Conservation (phyloP, 805 yeast genomes). For the Candida manassasensis region DNA sequence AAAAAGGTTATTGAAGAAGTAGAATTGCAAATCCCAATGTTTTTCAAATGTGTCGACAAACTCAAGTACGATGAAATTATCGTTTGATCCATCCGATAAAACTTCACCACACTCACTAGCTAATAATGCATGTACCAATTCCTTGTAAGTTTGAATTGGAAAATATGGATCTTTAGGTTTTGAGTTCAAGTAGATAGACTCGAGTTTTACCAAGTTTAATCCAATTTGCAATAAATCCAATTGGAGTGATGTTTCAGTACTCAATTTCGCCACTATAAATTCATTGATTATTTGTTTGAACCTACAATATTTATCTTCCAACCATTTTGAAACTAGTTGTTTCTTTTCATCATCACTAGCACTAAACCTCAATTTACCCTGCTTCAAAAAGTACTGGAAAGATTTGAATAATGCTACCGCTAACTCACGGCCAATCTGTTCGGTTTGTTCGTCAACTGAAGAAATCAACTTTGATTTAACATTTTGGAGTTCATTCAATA, state of each 20-base stretch:
- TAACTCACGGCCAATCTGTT: conserved; percentile 34
- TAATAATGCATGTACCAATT: conserved; percentile 31
- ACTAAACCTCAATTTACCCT: conserved; percentile 34
- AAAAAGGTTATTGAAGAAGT: conserved; percentile 52
- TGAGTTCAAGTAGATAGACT: conserved; percentile 50
- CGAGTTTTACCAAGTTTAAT: conserved; percentile 53
- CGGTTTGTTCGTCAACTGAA: conserved; percentile 20
- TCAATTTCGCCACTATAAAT: conserved; percentile 35
- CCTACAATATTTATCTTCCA: conserved; percentile 51
- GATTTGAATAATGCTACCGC: conserved; percentile 39
- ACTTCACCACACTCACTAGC: conserved; percentile 30
- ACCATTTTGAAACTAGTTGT: conserved; percentile 55
- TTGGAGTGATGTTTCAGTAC: conserved; percentile 48
- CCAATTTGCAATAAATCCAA: conserved; percentile 49
- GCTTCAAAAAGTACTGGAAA: conserved; percentile 45
- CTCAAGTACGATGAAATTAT: conserved; percentile 48
- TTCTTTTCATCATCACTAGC: conserved; percentile 40
- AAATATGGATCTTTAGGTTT: conserved; percentile 53
- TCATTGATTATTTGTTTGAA: conserved; percentile 44
- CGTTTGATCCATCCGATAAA: conserved; percentile 43
- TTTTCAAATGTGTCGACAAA: conserved; percentile 50
- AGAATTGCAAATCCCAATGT: conserved; percentile 76
- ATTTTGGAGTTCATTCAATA: conserved; percentile 37
- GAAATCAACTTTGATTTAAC: conserved; percentile 15
- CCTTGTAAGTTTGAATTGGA: conserved; percentile 50